Base-by-base conservation (phyloP, 2,329 filamentous ascomycete genomes). In the Cryphonectria radicalis region DNA sequence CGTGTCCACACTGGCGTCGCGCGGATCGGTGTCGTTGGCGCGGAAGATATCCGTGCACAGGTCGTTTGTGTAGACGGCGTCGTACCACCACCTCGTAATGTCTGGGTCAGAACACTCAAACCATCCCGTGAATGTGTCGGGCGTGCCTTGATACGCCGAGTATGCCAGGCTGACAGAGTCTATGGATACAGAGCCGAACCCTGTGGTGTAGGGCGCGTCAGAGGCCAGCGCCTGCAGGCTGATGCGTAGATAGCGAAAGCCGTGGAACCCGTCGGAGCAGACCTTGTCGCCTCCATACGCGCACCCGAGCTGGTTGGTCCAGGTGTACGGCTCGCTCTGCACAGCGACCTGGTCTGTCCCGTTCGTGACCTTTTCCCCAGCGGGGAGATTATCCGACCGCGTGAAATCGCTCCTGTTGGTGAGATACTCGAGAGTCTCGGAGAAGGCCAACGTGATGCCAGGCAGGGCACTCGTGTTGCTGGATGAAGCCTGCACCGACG, bases 281-380 rank as follows among this genome's bases (percentile, higher is more conserved):
- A 88, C 84, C 70, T 85, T 76, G 7, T 71, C 78, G 25, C 76
- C 80, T 62, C 81, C 25, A 35, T 71, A 76, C 57, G 82, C 76
- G 70, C 85, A 87, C 14, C 84, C 84, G 67, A 82, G 79, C 50
- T 79, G 76, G 69, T 85, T 78, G 13, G 77, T 80, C 85, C 85
- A 88, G 1, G 79, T 83, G 69, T 84, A 86, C 4, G 79, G 75
- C 4, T 79, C 68, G 3, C 78, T 76, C 53, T 77, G 74, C 22
- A 87, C 86, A 3, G 84, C 84, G 72, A 86, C 80, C 81, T 86
- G 85, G 73, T 87, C 85, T 6, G 83, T 84, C 28, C 85, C 85
- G 4, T 80, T 78, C 0, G 84, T 85, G 43, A 86, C 63, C 22
- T 76, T 77, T 25, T 75, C 72, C 4, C 72, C 77, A 46, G 74